Percentiles rank a stretch among this genome's conserved stretches.
Evolutionary conservation across 2,329 filamentous ascomycete species (phyloP).

Genomic region (Sporothrix brasiliensis): DNA sequence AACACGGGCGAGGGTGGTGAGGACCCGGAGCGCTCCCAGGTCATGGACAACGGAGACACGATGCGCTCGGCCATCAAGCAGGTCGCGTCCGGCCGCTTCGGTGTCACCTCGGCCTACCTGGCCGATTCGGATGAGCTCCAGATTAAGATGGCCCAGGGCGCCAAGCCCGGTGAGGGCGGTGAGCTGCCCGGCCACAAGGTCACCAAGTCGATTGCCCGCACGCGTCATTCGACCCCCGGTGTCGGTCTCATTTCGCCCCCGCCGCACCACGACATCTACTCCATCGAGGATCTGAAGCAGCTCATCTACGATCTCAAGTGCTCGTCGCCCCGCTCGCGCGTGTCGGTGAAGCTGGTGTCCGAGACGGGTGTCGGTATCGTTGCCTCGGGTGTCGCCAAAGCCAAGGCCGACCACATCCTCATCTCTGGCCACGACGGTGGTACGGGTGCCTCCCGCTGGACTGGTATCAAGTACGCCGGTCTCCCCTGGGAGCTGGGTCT

Average conservation of each 20-base stretch:
- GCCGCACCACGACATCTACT: slow-evolving; percentile 98
- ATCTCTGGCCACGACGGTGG: slow-evolving; percentile 97
- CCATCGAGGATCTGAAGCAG: slow-evolving; percentile 96
- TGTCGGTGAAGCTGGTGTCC: slow-evolving; percentile 96
- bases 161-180: slow-evolving; percentile 96
- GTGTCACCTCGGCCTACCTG: slow-evolving; percentile 92
- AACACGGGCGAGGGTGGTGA: slow-evolving; percentile 98
- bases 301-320: slow-evolving; percentile 98
- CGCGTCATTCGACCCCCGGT: slow-evolving; percentile 92
- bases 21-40: slow-evolving; percentile 84
- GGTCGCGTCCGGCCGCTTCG: slow-evolving; percentile 92
- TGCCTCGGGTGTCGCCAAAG: slow-evolving; percentile 95
- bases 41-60: slow-evolving; percentile 87
- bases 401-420: slow-evolving; percentile 93
- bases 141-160: slow-evolving; percentile 99
- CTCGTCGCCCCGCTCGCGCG: slow-evolving; percentile 85
- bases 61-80: slow-evolving; percentile 99
- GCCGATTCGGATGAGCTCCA: slow-evolving; percentile 95
- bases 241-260: slow-evolving; percentile 95
- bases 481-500: slow-evolving; percentile 96
- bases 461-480: slow-evolving; percentile 97
- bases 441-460: slow-evolving; percentile 95
- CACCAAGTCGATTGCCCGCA: slow-evolving; percentile 88
- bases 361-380: slow-evolving; percentile 98
- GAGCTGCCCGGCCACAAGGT: slow-evolving; percentile 97